phyloP scores from a whole-genome alignment of 306 rosid species.

The Castanea sativa region DNA sequence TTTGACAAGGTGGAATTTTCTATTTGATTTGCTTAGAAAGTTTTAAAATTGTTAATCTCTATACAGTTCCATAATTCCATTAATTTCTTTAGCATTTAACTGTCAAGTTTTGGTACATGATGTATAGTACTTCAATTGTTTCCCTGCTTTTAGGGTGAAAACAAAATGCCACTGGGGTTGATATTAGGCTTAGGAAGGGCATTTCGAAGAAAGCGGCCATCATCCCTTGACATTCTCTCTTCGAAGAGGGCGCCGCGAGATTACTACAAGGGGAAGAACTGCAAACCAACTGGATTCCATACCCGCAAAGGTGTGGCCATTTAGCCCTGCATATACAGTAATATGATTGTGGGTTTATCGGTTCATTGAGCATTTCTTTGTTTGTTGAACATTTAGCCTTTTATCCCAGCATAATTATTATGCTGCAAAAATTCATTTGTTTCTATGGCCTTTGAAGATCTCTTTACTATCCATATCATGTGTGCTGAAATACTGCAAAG shows the following conservation, averaged over 20 bases:
- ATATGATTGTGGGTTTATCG: not conserved
- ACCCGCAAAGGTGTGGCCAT: constrained; percentile 68
- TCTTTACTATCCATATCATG: too few species aligned
- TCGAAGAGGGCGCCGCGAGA: constrained; percentile 79
- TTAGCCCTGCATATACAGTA: not conserved
- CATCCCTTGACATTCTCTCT: constrained; percentile 65
- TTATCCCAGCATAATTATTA: too few species aligned
- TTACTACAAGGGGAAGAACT: constrained; percentile 83
- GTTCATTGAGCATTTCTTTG: not conserved
- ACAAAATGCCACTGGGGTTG: constrained; percentile 45
- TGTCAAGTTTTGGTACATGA: too few species aligned
- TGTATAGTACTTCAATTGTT: not conserved
- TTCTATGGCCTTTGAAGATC: too few species aligned
- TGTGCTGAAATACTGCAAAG: too few species aligned
- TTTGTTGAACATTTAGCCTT: not conserved
- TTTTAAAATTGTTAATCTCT: too few species aligned
- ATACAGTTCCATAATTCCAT: too few species aligned
- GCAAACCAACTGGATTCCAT: constrained; percentile 90
- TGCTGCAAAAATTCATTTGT: too few species aligned
- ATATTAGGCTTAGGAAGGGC: constrained; percentile 48
- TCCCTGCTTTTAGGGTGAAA: not conserved
- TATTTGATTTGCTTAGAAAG: too few species aligned
- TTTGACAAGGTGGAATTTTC: too few species aligned
- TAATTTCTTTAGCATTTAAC: too few species aligned
- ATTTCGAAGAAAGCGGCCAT: constrained; percentile 44